phyloP scores from a whole-genome alignment of 169 alveolate species.

The Perkinsus marinus region DNA sequence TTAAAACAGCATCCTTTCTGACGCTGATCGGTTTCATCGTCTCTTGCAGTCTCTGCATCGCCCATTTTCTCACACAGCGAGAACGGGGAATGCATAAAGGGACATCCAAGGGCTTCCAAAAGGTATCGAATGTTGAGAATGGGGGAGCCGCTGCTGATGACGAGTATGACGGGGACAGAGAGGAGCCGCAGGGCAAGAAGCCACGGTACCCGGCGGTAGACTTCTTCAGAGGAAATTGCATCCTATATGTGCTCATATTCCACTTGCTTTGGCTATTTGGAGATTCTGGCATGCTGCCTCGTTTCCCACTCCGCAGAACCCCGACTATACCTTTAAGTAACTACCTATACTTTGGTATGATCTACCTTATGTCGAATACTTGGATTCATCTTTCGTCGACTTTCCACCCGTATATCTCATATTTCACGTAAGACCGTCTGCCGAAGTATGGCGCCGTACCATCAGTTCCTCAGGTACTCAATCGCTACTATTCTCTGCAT shows the following conservation, averaged over 20 bases:
- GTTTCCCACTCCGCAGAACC: not conserved
- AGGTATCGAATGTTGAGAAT: not conserved
- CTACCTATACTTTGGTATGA: not conserved
- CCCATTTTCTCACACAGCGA: not conserved
- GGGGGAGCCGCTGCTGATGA: not conserved
- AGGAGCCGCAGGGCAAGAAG: no score
- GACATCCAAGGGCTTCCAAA: not conserved
- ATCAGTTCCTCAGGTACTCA: not conserved
- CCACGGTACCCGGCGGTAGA: not conserved
- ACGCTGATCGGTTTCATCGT: not conserved
- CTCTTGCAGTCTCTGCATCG: not conserved
- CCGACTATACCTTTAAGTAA: not conserved
- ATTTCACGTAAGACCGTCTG: not conserved
- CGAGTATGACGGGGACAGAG: not conserved
- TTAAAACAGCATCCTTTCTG: not conserved
- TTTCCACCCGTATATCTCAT: not conserved
- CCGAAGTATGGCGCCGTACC: not conserved
- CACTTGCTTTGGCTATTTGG: not conserved
- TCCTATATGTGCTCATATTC: not conserved
- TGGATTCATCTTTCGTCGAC: not conserved
- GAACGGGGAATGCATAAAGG: not conserved
- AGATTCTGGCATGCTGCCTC: not conserved
- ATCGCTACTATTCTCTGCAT: not conserved
- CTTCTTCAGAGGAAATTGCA: not conserved
- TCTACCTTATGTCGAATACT: not conserved